Base-by-base conservation (phyloP, 2,329 filamentous ascomycete species). In the Aspergillus niger region DNA sequence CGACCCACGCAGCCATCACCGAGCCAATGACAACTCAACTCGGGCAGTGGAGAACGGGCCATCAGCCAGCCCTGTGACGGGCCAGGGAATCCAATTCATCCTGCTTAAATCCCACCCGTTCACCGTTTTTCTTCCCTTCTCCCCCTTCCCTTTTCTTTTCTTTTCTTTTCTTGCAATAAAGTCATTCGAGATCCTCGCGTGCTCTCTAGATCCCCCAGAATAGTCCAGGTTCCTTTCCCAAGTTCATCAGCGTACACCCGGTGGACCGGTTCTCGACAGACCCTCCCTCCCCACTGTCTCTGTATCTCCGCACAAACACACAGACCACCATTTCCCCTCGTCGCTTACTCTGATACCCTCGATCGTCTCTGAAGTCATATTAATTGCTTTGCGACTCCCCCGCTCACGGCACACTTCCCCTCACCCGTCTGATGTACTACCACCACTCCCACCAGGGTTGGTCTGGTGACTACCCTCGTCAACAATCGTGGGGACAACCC, bases 371-470 rank as follows among this genome's bases (percentile, higher is more conserved):
- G 41, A 22, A 22, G 41, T 36, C 13, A 36, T 36, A 44, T 24
- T 11, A 24, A 24, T 44, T 36, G 11, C 41, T 22, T 44, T 13
- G 41, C 41, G 41, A 44, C 41, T 44, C 32, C 36, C 38, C n/a
- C 20, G 17, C 20, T 54, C 44, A 47, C 49, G 28, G 44, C n/a
- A 20, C 5, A 36, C 30, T 39, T 26, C 30, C n/a, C 28, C 48
- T 22, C 50, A 11, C 20, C 43, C 17, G 28, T 43, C 22, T 64
- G 58, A 69, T 69, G 67, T 65, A 68, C 67, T 60, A 66, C 55
- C 63, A 57, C 32, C 47, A 68, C 43, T 60, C 60, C 7, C 59
- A 47, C 55, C 61, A 55, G 59, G 61, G 61, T 26, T 61, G 65
- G 65, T 58, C 59, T 41, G 61, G 65, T 11, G 63, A 57, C 41